Evolutionary conservation across 2,329 filamentous ascomycete genomes (phyloP), one percentile per base, ranked within the genome.

Genomic region (Lojkania enalia): DNA sequence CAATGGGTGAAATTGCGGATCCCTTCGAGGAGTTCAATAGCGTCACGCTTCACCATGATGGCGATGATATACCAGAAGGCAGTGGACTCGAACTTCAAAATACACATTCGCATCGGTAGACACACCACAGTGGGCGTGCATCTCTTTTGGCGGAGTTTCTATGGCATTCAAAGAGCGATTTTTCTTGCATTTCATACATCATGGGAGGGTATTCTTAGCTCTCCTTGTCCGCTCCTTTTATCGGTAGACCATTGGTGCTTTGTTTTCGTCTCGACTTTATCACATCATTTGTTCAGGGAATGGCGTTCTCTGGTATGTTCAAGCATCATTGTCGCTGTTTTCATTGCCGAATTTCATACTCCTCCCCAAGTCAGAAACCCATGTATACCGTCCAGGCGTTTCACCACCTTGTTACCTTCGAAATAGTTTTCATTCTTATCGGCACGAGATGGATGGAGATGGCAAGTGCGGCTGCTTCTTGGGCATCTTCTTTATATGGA

Each of bases 1-100:
- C 92, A 1, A 88, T 87, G 33, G 87, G 80, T 27, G 92, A 96
- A 66, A 64, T 86, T 27, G 78, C 82, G 3, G 94, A 99, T 78
- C 94, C 94, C 1, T 99, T 99, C 66, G 89, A 96, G 71, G 94
- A 97, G 70, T 99, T 99, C 73, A 99, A 97, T 77, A 95, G 90
- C 66, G 91, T 99, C 31, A 99, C 94, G 39, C 77, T 99, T 50
- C 92, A 97, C 70, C 94, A 99, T 66, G 94, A 97, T 44, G 94
- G 90, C 13, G 92, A 96, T 57, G 88, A 90, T 42, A 69, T 74
- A 38, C 76, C 84, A 46, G 57, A 66, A 20, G 49, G 57, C 11
- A 48, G 52, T 4, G 54, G 62, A 21, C 46, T 58, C 37, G 54
- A 58, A 25, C 49, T 53, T n/a, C 58, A 63, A 33, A 52, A 47